Conservation (phyloP, 768 basidiomycete genomes). For the Mycena epipterygia region DNA sequence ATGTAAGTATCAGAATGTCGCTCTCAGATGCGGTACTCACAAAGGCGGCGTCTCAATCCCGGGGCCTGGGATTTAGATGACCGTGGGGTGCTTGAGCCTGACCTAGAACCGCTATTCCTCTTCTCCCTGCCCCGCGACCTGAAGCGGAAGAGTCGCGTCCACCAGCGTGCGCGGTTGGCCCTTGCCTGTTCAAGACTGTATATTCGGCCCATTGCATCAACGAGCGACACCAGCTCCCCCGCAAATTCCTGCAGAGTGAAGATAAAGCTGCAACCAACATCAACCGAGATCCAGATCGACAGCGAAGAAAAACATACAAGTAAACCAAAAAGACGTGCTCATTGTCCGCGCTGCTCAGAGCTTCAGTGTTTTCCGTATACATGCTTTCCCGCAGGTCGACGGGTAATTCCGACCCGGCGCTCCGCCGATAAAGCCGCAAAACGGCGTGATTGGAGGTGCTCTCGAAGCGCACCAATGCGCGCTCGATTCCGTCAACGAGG, state of each 20-base stretch:
- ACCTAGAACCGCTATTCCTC: conserved; percentile 8
- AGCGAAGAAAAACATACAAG: conserved; percentile 71
- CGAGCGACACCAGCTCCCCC: conserved; percentile 82
- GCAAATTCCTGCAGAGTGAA: conserved; percentile 97
- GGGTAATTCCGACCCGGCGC: conserved; percentile 48
- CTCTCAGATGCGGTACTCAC: conserved; percentile 4
- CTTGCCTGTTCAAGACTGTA: conserved; percentile 74
- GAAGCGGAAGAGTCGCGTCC: conserved; percentile 50
- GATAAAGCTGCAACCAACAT: conserved; percentile 75
- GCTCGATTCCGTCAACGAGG: conserved; percentile 75
- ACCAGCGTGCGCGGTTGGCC: conserved; percentile 51
- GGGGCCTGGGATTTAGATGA: conserved; percentile 30
- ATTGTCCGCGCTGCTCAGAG: conserved; percentile 66
- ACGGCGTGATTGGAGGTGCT: conserved; percentile 89
- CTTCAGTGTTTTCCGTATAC: conserved; percentile 46
- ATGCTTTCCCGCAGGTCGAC: conserved; percentile 26
- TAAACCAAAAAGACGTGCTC: conserved; percentile 92
- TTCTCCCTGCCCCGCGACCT: conserved; percentile 17
- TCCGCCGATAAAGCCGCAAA: conserved; percentile 76
- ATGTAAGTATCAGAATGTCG: neutral
- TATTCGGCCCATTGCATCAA: conserved; percentile 88
- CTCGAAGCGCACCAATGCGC: conserved; percentile 80
- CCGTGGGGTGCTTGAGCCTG: conserved; percentile 10
- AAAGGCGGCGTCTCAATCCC: conserved; percentile 23
- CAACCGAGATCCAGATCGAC: neutral